These are phyloP conservation scores for Dioszegia hungarica DNA, from an alignment of 768 basidiomycete genomes.

Conservation along the genomic window DNA sequence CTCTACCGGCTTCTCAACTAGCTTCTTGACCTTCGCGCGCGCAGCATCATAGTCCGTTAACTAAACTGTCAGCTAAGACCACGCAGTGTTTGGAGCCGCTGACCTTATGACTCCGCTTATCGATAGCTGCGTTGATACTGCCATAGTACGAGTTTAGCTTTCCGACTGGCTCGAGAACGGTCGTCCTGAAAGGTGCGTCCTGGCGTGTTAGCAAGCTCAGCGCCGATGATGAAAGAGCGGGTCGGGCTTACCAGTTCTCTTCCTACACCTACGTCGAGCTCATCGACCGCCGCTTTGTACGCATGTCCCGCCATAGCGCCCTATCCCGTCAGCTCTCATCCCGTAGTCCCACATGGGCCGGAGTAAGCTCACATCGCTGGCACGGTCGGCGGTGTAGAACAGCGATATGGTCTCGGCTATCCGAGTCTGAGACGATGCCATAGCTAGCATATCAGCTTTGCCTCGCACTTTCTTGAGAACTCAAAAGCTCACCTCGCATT, in stretches of 20 bases:
- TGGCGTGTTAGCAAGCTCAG: constrained; percentile 40
- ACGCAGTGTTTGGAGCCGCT: neutral
- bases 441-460: constrained; percentile 56
- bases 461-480: neutral
- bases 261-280: constrained; percentile 77
- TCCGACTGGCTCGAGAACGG: constrained; percentile 89
- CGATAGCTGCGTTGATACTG: constrained; percentile 83
- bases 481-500: constrained; percentile 68
- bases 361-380: constrained; percentile 51
- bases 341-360: neutral
- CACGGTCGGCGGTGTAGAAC: constrained; percentile 64
- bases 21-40: constrained; percentile 79
- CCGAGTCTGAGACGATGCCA: constrained; percentile 87
- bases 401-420: constrained; percentile 89
- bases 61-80: constrained; percentile 50
- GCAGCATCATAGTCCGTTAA: constrained; percentile 93
- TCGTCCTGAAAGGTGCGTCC: constrained; percentile 92
- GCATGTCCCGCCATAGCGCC: constrained; percentile 96
- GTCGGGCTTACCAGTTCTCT: constrained; percentile 68
- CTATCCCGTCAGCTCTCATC: constrained; percentile 14
- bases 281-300: constrained; percentile 91
- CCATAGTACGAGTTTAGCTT: constrained; percentile 96
- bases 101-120: constrained; percentile 96
- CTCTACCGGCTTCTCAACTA: constrained; percentile 86
- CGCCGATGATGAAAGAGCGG: neutral